phyloP scores from a whole-genome alignment of 73 alveolate species.

The Uronychia binucleata region DNA sequence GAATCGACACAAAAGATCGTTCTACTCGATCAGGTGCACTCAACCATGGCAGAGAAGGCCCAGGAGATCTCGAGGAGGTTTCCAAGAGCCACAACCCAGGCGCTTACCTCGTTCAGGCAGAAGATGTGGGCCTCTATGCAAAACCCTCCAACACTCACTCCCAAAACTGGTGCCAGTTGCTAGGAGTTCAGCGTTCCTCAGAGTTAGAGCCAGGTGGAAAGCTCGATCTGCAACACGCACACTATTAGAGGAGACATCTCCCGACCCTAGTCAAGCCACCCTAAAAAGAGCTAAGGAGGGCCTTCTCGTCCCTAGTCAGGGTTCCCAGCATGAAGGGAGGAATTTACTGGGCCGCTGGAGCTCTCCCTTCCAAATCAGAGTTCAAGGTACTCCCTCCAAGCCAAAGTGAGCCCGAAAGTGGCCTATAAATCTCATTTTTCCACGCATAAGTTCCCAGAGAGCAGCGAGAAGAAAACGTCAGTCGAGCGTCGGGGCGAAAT shows the following conservation, averaged over 20 bases:
- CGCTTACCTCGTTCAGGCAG: neutral
- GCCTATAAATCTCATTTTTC: too few species aligned
- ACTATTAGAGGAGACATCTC: neutral
- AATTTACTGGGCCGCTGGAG: neutral
- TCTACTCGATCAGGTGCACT: slow-evolving; percentile 37
- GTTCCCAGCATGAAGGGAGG: neutral
- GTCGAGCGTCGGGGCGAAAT: too few species aligned
- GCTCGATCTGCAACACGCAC: too few species aligned
- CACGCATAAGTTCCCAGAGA: too few species aligned
- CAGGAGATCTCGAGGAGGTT: slow-evolving; percentile 31
- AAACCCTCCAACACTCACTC: too few species aligned
- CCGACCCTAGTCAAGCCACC: neutral
- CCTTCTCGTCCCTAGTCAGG: neutral
- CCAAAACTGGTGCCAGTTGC: too few species aligned
- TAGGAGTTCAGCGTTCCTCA: neutral
- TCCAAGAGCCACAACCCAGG: slow-evolving; percentile 48
- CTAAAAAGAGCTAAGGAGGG: neutral
- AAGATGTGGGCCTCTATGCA: neutral
- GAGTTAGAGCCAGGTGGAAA: neutral
- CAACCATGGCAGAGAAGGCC: slow-evolving; percentile 30
- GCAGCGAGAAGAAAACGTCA: too few species aligned
- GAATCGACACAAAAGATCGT: slow-evolving; percentile 37
- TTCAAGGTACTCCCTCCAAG: too few species aligned
- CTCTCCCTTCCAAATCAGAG: neutral
- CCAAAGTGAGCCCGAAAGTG: too few species aligned